Base-by-base conservation (phyloP, 1,284 basidiomycete genomes). In the Boletus sp. region DNA sequence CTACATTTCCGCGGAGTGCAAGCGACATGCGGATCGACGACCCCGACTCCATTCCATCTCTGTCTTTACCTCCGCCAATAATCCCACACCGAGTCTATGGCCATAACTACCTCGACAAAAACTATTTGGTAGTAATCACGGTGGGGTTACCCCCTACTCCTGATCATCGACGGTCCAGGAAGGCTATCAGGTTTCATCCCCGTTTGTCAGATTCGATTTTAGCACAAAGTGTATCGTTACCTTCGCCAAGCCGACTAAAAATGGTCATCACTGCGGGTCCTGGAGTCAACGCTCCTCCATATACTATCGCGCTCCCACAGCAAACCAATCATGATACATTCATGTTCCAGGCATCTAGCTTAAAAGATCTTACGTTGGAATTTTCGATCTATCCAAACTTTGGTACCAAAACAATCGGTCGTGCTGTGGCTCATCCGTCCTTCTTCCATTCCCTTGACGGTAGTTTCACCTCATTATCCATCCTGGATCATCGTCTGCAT, bases 371-470 rank as follows among this genome's bases (percentile, higher is more conserved):
- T 51, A 82, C 84, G 2, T 72, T 99, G 57, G 92, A 98, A 66
- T 91, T 98, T 65, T 97, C 95, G 33, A 75, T 99, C 22, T 97
- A 95, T 72, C 96, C 96, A 8, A 97, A 92, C 52, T 99, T 99
- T 68, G 96, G 96, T n/a, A 94, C 92, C 26, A 95, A 94, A 69
- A 91, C 94, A 29, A 92, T 99, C 53, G 96, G 95, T 23, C 84
- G 94, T 54, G 94, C 93, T 14, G 84, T 94, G 37, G 89, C 92
- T 20, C 74, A 94, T 26, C 86, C 94, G 3, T 82, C 82, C 2
- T 75, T 88, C 41, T 90, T 95, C 60, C 65, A 70, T 36, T 70
- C 78, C 45, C 73, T 82, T 16, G 73, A 75, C 39, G 79, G 80
- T 45, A 76, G 72, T 53, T 72, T 57, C 34, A 58, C 50, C 4